Conservation (phyloP, 805 yeast genomes). For the Scheffersomyces amazonensis region DNA sequence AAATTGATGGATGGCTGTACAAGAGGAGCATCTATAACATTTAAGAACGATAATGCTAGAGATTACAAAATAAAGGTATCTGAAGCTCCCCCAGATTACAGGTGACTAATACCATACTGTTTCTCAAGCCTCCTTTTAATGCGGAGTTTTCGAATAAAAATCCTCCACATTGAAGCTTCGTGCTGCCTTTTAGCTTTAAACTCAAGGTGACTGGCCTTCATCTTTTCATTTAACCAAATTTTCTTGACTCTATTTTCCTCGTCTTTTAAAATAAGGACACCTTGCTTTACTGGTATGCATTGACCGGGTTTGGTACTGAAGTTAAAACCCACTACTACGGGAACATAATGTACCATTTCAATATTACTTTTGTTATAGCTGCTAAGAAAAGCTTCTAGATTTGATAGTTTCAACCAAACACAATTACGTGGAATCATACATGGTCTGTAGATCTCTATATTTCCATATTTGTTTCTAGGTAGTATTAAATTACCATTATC, state of each 20-base stretch:
- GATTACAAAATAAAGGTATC: constrained; percentile 13
- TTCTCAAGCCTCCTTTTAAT: constrained; percentile 14
- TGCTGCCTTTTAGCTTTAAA: background rate
- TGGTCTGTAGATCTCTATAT: constrained; percentile 25
- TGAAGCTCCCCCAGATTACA: constrained; percentile 33
- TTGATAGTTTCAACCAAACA: constrained; percentile 21
- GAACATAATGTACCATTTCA: constrained; percentile 19
- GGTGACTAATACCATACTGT: constrained; percentile 11
- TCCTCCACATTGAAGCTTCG: constrained; percentile 8
- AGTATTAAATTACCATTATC: constrained; percentile 7
- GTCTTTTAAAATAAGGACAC: constrained; percentile 21
- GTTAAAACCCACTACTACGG: constrained; percentile 29
- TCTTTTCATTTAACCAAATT: constrained; percentile 23
- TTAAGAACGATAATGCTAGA: constrained; percentile 5
- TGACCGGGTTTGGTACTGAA: constrained; percentile 18
- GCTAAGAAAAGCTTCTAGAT: constrained; percentile 17
- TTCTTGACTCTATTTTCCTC: constrained; percentile 15
- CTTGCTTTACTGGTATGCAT: constrained; percentile 25
- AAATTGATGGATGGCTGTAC: constrained; percentile 16
- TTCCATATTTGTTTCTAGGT: constrained; percentile 29
- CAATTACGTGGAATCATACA: constrained; percentile 30
- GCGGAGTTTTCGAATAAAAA: constrained; percentile 11
- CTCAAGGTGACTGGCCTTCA: constrained; percentile 2
- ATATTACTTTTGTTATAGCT: constrained; percentile 6
- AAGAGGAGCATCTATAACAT: constrained; percentile 21